Evolutionary conservation across 805 yeast genomes (phyloP), one percentile per base, ranked within the genome.

Genomic region (Metschnikowia henanensis): DNA sequence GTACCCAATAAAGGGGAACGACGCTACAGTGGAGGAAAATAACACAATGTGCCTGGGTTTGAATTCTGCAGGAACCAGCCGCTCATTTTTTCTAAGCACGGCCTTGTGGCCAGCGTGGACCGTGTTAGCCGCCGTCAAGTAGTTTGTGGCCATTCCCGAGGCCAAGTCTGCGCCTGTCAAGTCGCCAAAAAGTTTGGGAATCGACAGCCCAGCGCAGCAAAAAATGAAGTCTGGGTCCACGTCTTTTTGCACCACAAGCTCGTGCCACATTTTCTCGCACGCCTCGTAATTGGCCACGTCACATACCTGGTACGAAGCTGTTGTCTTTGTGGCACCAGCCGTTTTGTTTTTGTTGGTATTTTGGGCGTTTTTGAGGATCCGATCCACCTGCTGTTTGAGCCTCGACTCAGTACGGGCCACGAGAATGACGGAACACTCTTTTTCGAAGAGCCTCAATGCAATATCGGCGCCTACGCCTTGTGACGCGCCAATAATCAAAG

Each of bases 1-100:
- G 61, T 94, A 94, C 0, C 99, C 99, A 34, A 89, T 86, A 58
- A 92, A 84, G 5, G 97, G 89, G 68, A 80, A 92, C 52, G 84
- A 80, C 2, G 95, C 90, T 8, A 84, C 80, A 4, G 82, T 86
- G 2, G 96, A 87, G 0, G 96, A 86, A 55, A 68, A 66, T 10
- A 71, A 52, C 76, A 83, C 47, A 73, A 77, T 19, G 81, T 79
- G 52, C 81, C 75, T 57, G 75, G 84, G 45, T 82, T 77, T 50
- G 59, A 49, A 41, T 31, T 22, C 37, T 8, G 37, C 34, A 6
- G 52, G 44, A 32, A 48, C 29, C 2, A 39, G 21, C 3, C 32
- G 43, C 13, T 52, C 46, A 28, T 59, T 53, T 9, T 44, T 29
- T 20, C 36, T 58, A 58, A 17, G 39, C 54, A 74, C 58, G 22